Evolutionary conservation across 148 eudicot genomes (phyloP), one percentile per base, ranked within the genome.

Genomic region (Fallopia convolvulus): DNA sequence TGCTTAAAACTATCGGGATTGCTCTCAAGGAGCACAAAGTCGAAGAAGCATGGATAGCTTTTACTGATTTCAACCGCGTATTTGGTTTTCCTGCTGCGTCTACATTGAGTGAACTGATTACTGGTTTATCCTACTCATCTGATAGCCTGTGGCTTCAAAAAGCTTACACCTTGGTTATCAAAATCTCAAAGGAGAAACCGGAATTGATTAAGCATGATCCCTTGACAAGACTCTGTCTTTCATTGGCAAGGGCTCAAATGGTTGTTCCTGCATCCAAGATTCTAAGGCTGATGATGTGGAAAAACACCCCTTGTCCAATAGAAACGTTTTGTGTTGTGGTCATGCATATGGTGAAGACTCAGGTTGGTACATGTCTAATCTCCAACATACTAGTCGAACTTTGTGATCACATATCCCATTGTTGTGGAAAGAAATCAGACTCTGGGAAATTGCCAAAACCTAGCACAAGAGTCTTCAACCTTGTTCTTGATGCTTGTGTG

Each of bases 291-390:
- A 89, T 91, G 94, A 47, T 95, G 40, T 82, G 84, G 81, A 91
- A 84, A 79, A 82, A 78, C 56, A 76, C 49, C 52, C 21, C 77
- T 40, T 95, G 89, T 5, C 66, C 79, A 5, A 55, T 77, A 80
- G 88, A 88, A 80, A 82, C 84, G 8, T 61, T 95, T 68, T 74
- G 83, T 63, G 75, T 85, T 48, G 70, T 91, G 26, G 77, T 91
- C 75, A 83, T 92, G 84, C 97, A 95, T 89, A 87, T 95, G 87
- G 93, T 90, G 66, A 92, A 87, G 86, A 88, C 90, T 41, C 88
- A 89, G 76, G 82, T 80, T 65, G 99, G 99, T 56, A 78, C 87
- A 12, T 76, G 61, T 81, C 77, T 95, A 78, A 91, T 92, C 40
- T 89, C 97, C 21, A 95, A 92, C 86, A 81, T 91, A 63, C 89